Evolutionary conservation across 805 yeast genomes (phyloP).

Genomic region (Candida nanaspora): DNA sequence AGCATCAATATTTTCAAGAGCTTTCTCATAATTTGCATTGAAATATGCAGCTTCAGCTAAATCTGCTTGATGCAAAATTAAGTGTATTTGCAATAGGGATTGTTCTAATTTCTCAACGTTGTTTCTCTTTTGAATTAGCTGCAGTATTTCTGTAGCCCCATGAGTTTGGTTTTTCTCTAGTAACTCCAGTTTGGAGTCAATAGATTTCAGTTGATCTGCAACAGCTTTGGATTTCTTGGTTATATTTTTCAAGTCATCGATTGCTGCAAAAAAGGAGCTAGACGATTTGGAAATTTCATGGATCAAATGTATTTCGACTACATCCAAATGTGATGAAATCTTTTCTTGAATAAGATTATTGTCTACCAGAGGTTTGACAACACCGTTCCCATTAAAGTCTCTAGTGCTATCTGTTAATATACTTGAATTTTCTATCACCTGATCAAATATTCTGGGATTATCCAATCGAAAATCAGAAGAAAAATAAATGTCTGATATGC

Average conservation of each 20-base stretch:
- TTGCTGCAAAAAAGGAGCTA: constrained; percentile 74
- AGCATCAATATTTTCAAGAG: constrained; percentile 51
- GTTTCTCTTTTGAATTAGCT: constrained; percentile 42
- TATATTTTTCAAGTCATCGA: constrained; percentile 68
- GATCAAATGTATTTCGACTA: constrained; percentile 74
- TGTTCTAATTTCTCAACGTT: constrained; percentile 61
- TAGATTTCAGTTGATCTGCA: constrained; percentile 34
- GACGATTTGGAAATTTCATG: constrained; percentile 82
- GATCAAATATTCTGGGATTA: constrained; percentile 76
- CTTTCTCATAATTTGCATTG: constrained; percentile 39
- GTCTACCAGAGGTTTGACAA: constrained; percentile 35
- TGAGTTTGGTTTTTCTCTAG: constrained; percentile 44
- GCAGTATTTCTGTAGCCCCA: constrained; percentile 42
- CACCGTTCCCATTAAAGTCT: constrained; percentile 22
- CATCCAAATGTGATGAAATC: constrained; percentile 75
- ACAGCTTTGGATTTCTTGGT: constrained; percentile 47
- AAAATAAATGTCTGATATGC: constrained; percentile 67
- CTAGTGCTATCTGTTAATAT: constrained; percentile 25
- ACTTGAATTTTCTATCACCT: constrained; percentile 58
- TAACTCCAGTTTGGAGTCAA: constrained; percentile 37
- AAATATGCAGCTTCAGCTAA: constrained; percentile 40
- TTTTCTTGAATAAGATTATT: constrained; percentile 64
- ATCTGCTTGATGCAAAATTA: constrained; percentile 37
- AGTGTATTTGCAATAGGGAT: constrained; percentile 47
- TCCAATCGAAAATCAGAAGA: constrained; percentile 70